Base-by-base conservation (phyloP, 805 yeast genomes). In the Debaryomyces castellii region DNA sequence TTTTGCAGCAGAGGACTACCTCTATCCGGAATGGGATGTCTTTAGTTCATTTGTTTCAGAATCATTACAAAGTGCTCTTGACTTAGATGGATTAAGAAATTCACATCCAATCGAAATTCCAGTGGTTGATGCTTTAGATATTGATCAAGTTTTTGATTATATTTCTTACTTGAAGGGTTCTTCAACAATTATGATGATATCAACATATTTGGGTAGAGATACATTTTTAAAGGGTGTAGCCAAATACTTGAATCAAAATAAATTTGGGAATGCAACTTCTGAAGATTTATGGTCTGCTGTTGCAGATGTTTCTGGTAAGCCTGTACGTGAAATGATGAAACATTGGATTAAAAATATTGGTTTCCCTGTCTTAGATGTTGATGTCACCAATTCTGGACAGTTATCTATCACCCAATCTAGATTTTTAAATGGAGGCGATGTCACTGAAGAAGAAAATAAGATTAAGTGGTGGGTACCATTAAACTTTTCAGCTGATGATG, bases 41-140 rank as follows among this genome's bases (percentile, higher is more conserved):
- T 85, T 86, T 68, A 77, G 76, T 21, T 73, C 68, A 6, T 80
- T 78, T 51, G 77, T 79, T 16, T 68, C 81, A 22, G 75, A 72
- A 27, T 69, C 83, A 3, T 66, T 80, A 45, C 81, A 78, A 55
- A 64, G 59, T 17, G 81, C 83, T 3, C 67, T 80, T 39, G 67
- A 71, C 45, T 71, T 82, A 49, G 87, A 82, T 55, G 76, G 82
- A 1, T 71, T 82, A 49, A 65, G 78, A 51, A 78, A 73, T 54
- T 83, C 92, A 5, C 96, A 89, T 63, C 91, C 96, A 5, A 82
- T 88, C 48, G 87, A 87, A 64, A 95, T 88, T 7, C 86, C 87
- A 10, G 89, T 89, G n/a, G 67, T 77, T 53, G 81, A 83, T 58
- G 92, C 92, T 4, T 78, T 80, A 50, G 94, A 88, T 54, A 83